Percentiles rank a stretch among this genome's conserved stretches.
Conservation (phyloP, 352 stramenopile species). For the Phytophthora hibernalis region DNA sequence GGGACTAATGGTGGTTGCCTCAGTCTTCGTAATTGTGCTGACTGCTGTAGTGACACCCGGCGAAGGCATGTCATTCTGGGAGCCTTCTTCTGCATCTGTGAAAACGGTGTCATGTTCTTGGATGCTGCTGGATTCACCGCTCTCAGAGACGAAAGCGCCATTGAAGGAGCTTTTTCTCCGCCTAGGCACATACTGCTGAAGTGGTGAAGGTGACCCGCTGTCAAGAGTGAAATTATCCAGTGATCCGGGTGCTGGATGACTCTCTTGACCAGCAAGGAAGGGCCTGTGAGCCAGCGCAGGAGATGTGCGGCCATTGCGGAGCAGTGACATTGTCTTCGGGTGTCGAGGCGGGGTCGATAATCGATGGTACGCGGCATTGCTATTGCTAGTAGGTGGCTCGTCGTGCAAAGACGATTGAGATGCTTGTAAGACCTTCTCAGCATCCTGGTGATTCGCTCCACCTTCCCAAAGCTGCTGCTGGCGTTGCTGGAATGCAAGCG, state of each 20-base stretch:
- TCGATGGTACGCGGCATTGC: conserved; percentile 41
- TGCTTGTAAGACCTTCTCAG: conserved; percentile 31
- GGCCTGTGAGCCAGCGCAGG: conserved; percentile 34
- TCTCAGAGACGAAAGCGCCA: conserved; percentile 49
- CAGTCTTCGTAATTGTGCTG: conserved; percentile 10
- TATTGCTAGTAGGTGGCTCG: conserved; percentile 38
- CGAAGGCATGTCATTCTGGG: not conserved
- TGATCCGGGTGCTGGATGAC: conserved; percentile 47
- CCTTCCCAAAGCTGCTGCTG: conserved; percentile 49
- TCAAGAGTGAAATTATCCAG: conserved; percentile 80
- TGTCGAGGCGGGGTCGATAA: conserved; percentile 76
- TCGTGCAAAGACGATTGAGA: conserved; percentile 51
- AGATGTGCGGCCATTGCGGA: conserved; percentile 47
- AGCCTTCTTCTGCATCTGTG: conserved; percentile 17
- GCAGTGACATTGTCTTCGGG: conserved; percentile 62
- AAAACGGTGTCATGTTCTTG: conserved; percentile 34
- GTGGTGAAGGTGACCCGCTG: conserved; percentile 13
- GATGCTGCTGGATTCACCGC: conserved; percentile 13
- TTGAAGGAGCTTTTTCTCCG: conserved; percentile 55
- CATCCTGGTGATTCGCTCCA: conserved; percentile 33
- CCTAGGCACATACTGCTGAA: conserved; percentile 24
- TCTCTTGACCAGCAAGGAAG: conserved; percentile 29
- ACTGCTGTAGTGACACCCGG: not conserved
- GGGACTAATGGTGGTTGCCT: conserved; percentile 26
- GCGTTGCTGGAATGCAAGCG: conserved; percentile 38